Base-by-base conservation (phyloP, 2,329 filamentous ascomycete species). In the Gaeumannomyces sp. region DNA sequence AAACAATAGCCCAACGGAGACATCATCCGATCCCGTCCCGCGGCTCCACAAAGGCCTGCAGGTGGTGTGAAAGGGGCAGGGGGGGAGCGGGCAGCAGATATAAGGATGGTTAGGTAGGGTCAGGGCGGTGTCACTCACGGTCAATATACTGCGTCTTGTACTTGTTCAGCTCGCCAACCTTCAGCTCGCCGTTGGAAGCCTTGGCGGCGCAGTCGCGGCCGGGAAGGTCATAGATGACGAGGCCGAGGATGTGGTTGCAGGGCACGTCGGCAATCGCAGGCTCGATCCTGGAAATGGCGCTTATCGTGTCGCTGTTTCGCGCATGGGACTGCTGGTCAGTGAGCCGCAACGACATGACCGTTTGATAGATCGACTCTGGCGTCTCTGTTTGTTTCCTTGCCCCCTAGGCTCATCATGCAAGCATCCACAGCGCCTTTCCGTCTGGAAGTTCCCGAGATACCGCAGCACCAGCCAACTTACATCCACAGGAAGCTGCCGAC, bases 141-240 rank as follows among this genome's bases (percentile, higher is more conserved):
- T 78, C 76, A 66, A 79, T 78, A 70, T 77, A 78, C 70, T 78
- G 68, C 59, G 69, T 72, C 75, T 77, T 78, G 75, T 79, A 79
- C 68, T 69, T 71, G 68, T 62, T 77, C 62, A 81, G 74, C 65
- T 87, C 74, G 66, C 81, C 83, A 65, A 87, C 83, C 27, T 78
- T 75, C 60, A 85, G 81, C 73, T 88, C 85, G 66, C 86, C 85
- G 71, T 88, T 88, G 67, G 85, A 88, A 19, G 85, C 85, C 69
- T 84, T 77, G 62, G 86, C 86, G 19, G 85, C 81, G 71, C 86
- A 88, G 72, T 88, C 86, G 72, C 85, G 83, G 69, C 87, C 85
- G 59, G 86, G 86, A 16, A 88, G 76, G 72, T 88, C 82, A 73
- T 88, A 88, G 64, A 88, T 83, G 64, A 89, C 85, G 64, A 88